These are phyloP conservation scores for Ajuga reptans DNA, from an alignment of 305 asterid genomes.

Conservation along the genomic window DNA sequence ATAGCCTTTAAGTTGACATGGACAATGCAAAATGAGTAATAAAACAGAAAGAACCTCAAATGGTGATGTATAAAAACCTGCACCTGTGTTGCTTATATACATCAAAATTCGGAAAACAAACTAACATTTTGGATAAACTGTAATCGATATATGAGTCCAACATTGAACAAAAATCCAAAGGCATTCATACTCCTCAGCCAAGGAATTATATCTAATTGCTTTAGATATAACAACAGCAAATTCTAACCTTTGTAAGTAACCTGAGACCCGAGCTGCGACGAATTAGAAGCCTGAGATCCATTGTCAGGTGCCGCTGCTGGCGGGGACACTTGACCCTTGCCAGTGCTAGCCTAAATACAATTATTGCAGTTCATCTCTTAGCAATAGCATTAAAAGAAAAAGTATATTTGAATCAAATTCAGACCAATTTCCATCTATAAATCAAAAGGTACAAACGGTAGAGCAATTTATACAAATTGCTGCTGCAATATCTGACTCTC, in stretches of 20 bases:
- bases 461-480: slow-evolving; percentile 11
- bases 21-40: not conserved
- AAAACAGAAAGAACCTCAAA: not conserved
- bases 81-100: not conserved
- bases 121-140: not conserved
- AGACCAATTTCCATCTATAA: not conserved
- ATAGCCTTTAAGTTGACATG: not conserved
- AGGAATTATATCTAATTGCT: too few relatives aligned
- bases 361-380: too few relatives aligned
- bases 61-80: not conserved
- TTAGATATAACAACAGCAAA: too few relatives aligned
- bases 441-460: slow-evolving; percentile 10
- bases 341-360: too few relatives aligned
- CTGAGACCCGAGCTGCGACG: too few relatives aligned
- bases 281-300: too few relatives aligned
- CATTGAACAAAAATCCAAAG: not conserved
- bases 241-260: too few relatives aligned
- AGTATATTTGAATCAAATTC: not conserved
- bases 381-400: too few relatives aligned
- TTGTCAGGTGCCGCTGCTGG: too few relatives aligned
- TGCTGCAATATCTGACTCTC: not conserved
- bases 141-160: not conserved
- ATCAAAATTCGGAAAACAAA: not conserved
- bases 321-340: too few relatives aligned
- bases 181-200: too few relatives aligned